Base-by-base conservation (phyloP, 495 filamentous ascomycete genomes). In the Lindgomyces ingoldianus region DNA sequence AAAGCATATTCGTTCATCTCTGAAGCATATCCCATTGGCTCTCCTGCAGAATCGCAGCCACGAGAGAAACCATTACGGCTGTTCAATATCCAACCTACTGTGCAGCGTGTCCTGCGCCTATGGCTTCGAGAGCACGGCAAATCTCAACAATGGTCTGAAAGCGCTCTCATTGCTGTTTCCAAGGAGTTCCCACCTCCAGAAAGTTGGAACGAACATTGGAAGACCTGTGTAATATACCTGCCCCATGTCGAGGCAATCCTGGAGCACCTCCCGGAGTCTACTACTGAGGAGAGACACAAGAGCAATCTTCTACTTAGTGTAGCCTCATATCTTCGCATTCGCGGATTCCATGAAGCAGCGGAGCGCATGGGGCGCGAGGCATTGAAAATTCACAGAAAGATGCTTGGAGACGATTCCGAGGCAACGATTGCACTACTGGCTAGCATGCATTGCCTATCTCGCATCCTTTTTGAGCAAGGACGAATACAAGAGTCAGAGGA, bases 1-100 rank as follows among this genome's bases (percentile, higher is more conserved):
- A 53, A 53, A 53, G 49, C 49, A 6, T 36, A 30, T 29, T 53
- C 49, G 29, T 53, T 53, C 25, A 53, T 53, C 18, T 21, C 49
- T 14, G 49, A 29, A 26, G 49, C 49, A 1, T 36, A 29, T 18
- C 27, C 46, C 27, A 49, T 49, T 14, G 21, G 21, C 9, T 25
- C 46, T 11, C 27, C 46, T 9, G 18, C 21, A 49, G 22, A 19
- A 19, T 49, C 46, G 10, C 9, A 16, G 21, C 9, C 46, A 22
- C 6, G 27, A 24, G 22, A 19, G 9, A 9, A 10, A 49, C 25
- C 22, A n/a, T n/a, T n/a, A 18, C 25, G 29, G 9, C 10, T 53
- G 21, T 53, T 53, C 8, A 53, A 53, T n/a, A 26, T 53, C 3
- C 49, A 53, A 18, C 49, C 49, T 27, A 36, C 36, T 26, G 49